A percentile compares a stretch with the other conserved stretches of the same genome.
Evolutionary conservation across 129 eudicot genomes (phyloP).

Genomic region (Flaveria brownii): DNA sequence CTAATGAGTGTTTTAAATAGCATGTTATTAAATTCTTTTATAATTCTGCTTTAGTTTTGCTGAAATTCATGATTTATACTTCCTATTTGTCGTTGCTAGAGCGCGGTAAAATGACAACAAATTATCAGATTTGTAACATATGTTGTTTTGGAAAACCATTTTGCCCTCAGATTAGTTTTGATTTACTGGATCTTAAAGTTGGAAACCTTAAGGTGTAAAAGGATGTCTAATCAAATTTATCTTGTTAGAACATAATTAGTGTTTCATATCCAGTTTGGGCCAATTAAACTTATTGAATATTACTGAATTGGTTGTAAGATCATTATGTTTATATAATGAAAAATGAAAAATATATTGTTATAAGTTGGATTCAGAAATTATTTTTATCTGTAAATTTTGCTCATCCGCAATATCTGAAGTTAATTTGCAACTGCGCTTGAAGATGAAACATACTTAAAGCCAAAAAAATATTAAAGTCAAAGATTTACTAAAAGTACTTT

Average conservation of each 20-base stretch:
- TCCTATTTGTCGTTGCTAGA: too few relatives aligned
- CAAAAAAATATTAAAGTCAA: background rate
- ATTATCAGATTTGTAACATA: too few relatives aligned
- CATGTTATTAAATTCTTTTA: background rate
- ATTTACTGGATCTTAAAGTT: constrained; percentile 17
- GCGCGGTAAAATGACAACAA: too few relatives aligned
- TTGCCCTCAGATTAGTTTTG: background rate
- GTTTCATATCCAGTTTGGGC: background rate
- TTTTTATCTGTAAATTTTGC: background rate
- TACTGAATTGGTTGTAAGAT: constrained; percentile 11
- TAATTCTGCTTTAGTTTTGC: background rate
- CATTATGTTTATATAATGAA: background rate
- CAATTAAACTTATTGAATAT: background rate
- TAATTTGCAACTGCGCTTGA: constrained; percentile 3
- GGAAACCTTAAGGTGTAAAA: background rate
- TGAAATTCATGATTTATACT: background rate
- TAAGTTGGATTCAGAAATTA: constrained; percentile 6
- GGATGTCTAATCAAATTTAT: background rate
- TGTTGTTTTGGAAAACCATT: background rate
- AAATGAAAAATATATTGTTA: background rate
- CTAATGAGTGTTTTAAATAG: background rate
- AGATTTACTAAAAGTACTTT: background rate
- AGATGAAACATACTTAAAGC: background rate
- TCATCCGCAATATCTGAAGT: background rate
- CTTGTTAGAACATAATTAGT: background rate